Evolutionary conservation across 2,329 filamentous ascomycete species (phyloP), one percentile per base, ranked within the genome.

Genomic region (Magnaporthiopsis rhizophila): DNA sequence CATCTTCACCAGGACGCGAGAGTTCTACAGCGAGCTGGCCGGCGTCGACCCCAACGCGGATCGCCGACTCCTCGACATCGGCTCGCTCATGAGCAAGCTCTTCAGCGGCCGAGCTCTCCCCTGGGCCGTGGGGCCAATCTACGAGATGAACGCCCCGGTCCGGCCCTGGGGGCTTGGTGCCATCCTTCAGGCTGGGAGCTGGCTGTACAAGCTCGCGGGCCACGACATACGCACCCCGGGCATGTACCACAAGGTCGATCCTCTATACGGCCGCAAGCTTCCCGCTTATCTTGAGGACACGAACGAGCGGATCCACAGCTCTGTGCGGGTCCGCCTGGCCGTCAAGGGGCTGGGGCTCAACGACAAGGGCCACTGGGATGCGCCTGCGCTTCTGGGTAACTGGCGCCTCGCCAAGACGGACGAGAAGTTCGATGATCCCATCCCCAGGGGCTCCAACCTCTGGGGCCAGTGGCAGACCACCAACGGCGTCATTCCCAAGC

Each of bases 301-400:
- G 12, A 82, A 84, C 68, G 83, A 86, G 71, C 77, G 80, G 11
- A 78, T 85, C 45, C 83, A 86, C 69, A 79, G 79, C 66, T 82
- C 80, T 2, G 83, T 83, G 1, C 78, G 83, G 1, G 76, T 83
- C n/a, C 78, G 82, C 3, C 76, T 85, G 18, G 79, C 80, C 2
- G 80, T 80, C 65, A 70, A 77, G 62, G 83, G 83, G 1, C 76
- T 83, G 3, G 24, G 18, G 12, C 32, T 59, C n/a, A 15, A 58
- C 12, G 83, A 85, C 68, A 70, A 73, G 30, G 73, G 70, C 0
- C 65, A 75, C n/a, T 86, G 82, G 80, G 71, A 73, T 21, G 81
- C 79, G 24, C 70, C 76, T 0, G 77, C 83, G 0, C 73, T 84
- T 9, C 70, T 75, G 18, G 70, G 69, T 9, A 72, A 74, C 60